phyloP scores from a whole-genome alignment of 2,329 filamentous ascomycete genomes.

The Colletotrichum lindemuthianum region DNA sequence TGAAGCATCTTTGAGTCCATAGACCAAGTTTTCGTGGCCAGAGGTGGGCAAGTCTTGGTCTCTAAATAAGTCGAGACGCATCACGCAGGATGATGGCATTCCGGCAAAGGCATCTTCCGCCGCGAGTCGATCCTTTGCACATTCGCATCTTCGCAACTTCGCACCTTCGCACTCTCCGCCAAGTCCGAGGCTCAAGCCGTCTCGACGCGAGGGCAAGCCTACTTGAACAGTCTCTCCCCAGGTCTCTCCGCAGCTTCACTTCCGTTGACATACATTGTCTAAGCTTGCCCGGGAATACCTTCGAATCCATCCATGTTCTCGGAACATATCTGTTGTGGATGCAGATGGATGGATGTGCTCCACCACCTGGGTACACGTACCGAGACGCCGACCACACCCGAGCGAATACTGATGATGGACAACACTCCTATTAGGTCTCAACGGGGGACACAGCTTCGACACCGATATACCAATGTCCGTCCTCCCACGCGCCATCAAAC shows the following conservation, averaged over 20 bases:
- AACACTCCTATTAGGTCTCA: not conserved
- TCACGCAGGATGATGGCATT: not conserved
- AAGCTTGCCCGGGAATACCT: no score
- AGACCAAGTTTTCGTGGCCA: no score
- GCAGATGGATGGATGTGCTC: no score
- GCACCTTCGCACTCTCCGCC: constrained; percentile 14
- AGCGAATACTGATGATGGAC: not conserved
- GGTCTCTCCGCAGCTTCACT: no score
- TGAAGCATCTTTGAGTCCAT: no score
- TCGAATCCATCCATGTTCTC: not conserved
- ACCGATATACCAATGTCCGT: constrained; percentile 6
- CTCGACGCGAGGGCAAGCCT: not conserved
- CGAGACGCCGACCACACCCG: not conserved
- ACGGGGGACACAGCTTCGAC: constrained; percentile 1
- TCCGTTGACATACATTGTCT: no score
- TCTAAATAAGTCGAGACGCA: not conserved
- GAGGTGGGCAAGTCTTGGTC: no score
- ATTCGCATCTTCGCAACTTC: constrained; percentile 11
- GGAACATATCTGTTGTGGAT: no score
- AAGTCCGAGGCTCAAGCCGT: not conserved
- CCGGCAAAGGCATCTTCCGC: no score
- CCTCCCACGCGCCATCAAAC: not conserved
- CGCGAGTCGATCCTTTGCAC: not conserved
- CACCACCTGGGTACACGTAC: no score
- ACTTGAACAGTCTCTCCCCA: not conserved